Percentiles rank a stretch among this genome's conserved stretches.
phyloP scores from a whole-genome alignment of 2,329 filamentous ascomycete genomes.

The Botrytis galanthina region DNA sequence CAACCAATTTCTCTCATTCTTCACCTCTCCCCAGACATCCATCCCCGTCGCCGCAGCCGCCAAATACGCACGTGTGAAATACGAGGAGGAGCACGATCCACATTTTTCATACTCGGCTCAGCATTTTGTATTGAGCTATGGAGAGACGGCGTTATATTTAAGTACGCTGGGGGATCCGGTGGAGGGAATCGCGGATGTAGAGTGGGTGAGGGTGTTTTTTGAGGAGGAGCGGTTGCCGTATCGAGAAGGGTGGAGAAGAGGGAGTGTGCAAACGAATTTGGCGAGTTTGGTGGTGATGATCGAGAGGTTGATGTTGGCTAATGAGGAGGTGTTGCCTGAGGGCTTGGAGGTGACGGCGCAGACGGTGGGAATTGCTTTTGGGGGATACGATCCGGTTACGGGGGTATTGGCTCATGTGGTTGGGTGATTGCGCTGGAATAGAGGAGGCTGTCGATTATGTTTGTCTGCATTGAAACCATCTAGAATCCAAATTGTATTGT shows the following conservation, averaged over 20 bases:
- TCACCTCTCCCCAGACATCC: not conserved
- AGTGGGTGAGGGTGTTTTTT: slow-evolving; percentile 3
- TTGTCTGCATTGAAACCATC: not conserved
- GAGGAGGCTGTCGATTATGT: not conserved
- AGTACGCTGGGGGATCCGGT: slow-evolving; percentile 1
- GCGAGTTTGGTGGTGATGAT: slow-evolving; percentile 71
- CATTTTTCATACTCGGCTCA: not conserved
- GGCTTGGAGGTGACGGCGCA: not conserved
- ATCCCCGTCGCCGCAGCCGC: not conserved
- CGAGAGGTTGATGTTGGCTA: slow-evolving; percentile 59
- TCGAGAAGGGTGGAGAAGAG: slow-evolving; percentile 44
- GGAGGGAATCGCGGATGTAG: not conserved
- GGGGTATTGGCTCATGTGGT: not conserved
- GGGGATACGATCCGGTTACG: not conserved
- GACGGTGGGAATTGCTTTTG: slow-evolving; percentile 4
- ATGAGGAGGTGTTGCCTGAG: not conserved
- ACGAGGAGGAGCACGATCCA: not conserved
- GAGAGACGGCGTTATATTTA: not conserved
- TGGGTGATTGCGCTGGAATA: not conserved
- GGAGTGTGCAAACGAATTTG: slow-evolving; percentile 48
- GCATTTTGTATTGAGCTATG: not conserved
- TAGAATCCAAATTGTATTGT: not conserved
- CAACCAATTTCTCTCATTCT: not conserved
- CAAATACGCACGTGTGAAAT: not conserved
- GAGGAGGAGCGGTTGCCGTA: slow-evolving; percentile 16